Base-by-base conservation (phyloP, 768 basidiomycete species). In the Collybiopsis confluens region DNA sequence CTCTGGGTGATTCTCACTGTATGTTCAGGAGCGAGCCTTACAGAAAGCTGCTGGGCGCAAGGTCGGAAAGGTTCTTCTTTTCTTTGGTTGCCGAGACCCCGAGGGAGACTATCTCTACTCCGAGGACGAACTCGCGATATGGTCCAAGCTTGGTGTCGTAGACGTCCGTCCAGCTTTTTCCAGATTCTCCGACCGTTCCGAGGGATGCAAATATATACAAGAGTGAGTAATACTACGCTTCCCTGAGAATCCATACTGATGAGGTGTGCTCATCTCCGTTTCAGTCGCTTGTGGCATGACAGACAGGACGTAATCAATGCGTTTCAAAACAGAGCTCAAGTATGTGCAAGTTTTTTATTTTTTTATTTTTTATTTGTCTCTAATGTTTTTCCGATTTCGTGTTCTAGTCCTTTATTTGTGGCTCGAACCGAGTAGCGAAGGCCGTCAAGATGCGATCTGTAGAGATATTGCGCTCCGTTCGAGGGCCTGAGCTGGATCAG, bases 111-210 rank as follows among this genome's bases (percentile, higher is more conserved):
- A 67, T 56, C 59, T 79, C 16, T 78, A 79, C 58, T 56, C 63
- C 2, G 70, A 73, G 24, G 65, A 61, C 23, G 77, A 78, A 55
- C 63, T 79, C 40, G 69, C 61, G 40, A 66, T 69, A 56, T 80
- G 78, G 78, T 58, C 60, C 26, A 64, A 66, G 56, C 56, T 67
- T 18, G 77, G 75, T 2, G 69, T 77, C 0, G 68, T 79, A 9
- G 73, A 76, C 49, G 66, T 78, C 10, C 68, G 72, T 20, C 71
- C 75, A 13, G 75, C 76, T n/a, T 79, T 73, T 54, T 71, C 70
- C 8, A 61, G 63, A n/a, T 56, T 54, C 8, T 28, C 64, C 3
- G 63, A 69, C 5, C 44, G 58, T 9, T 68, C 68, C 1, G 56
- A 64, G 36, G 69, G 70, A 2, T 70, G 68, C 58, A 68, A 66